These are phyloP conservation scores for Russula dissimulans DNA, from an alignment of 768 basidiomycete species.

Conservation along the genomic window DNA sequence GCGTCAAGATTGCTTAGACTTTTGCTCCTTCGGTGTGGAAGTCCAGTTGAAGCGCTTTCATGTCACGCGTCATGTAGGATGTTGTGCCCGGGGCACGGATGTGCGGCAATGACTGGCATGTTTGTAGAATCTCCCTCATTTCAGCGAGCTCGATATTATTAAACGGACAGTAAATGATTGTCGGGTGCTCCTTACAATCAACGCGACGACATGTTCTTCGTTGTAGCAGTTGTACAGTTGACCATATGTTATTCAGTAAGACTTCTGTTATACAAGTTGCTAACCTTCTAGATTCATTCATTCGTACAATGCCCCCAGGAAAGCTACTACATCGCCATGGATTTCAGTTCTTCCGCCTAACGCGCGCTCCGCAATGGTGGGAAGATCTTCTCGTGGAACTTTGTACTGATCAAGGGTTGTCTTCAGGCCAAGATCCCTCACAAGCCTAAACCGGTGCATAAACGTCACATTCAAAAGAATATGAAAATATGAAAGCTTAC, in stretches of 20 bases:
- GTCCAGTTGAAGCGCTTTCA: too few relatives aligned
- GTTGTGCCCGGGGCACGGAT: too few relatives aligned
- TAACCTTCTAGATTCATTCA: neutral
- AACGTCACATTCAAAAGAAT: neutral
- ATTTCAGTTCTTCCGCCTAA: slow-evolving; percentile 36
- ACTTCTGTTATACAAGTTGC: neutral
- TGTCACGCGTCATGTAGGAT: too few relatives aligned
- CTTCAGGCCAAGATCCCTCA: slow-evolving; percentile 48
- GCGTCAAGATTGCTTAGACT: too few relatives aligned
- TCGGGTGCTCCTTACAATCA: neutral
- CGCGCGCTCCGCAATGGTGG: slow-evolving; percentile 42
- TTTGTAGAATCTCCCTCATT: too few relatives aligned
- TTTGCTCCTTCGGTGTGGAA: too few relatives aligned
- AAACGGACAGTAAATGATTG: too few relatives aligned
- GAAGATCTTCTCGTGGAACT: slow-evolving; percentile 49
- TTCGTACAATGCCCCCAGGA: slow-evolving; percentile 41
- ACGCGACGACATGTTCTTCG: neutral
- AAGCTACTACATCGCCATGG: slow-evolving; percentile 35
- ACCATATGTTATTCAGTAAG: neutral
- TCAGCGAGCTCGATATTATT: too few relatives aligned
- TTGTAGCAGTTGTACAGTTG: neutral
- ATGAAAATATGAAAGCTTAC: slow-evolving; percentile 29
- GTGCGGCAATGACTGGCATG: too few relatives aligned
- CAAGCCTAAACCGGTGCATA: slow-evolving; percentile 37
- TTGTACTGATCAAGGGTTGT: slow-evolving; percentile 51